phyloP scores from a whole-genome alignment of 2,329 filamentous ascomycete genomes.

The Pezicula rhizophila region DNA sequence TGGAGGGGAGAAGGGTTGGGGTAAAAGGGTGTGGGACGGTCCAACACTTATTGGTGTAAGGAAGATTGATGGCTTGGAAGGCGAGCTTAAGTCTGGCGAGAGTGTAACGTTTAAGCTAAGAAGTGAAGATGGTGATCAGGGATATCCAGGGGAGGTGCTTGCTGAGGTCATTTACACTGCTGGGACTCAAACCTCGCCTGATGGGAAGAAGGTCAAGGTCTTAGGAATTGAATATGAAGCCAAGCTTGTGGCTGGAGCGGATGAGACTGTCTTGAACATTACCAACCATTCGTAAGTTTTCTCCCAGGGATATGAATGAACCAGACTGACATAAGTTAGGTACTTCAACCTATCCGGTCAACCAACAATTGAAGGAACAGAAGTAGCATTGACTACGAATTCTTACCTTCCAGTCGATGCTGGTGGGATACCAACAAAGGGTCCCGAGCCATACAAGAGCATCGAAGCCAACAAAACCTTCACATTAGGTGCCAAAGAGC shows the following conservation, averaged over 20 bases:
- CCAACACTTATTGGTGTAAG: conserved; percentile 54
- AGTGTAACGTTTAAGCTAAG: conserved; percentile 58
- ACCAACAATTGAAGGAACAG: conserved; percentile 56
- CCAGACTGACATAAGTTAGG: conserved; percentile 25
- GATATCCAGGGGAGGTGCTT: conserved; percentile 81
- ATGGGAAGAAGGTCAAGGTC: conserved; percentile 59
- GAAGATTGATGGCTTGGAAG: conserved; percentile 44
- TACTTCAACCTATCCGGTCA: conserved; percentile 60
- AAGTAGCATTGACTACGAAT: conserved; percentile 50
- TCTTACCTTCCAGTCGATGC: conserved; percentile 69
- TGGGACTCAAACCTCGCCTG: conserved; percentile 55
- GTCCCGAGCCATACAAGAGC: conserved; percentile 55
- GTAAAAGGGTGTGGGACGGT: conserved; percentile 70
- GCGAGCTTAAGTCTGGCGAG: conserved; percentile 58
- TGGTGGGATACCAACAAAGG: conserved; percentile 65
- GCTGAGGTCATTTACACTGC: conserved; percentile 73
- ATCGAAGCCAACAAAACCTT: conserved; percentile 64
- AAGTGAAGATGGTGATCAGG: conserved; percentile 79
- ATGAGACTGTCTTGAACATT: conserved; percentile 89
- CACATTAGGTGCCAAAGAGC: conserved; percentile 57
- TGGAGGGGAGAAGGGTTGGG: conserved; percentile 72
- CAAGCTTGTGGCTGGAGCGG: conserved; percentile 67
- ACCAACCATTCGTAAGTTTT: conserved; percentile 81
- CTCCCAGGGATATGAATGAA: background rate
- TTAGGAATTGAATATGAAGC: conserved; percentile 88